phyloP scores from a whole-genome alignment of 1,284 basidiomycete species.

The Trichosporon asahii region DNA sequence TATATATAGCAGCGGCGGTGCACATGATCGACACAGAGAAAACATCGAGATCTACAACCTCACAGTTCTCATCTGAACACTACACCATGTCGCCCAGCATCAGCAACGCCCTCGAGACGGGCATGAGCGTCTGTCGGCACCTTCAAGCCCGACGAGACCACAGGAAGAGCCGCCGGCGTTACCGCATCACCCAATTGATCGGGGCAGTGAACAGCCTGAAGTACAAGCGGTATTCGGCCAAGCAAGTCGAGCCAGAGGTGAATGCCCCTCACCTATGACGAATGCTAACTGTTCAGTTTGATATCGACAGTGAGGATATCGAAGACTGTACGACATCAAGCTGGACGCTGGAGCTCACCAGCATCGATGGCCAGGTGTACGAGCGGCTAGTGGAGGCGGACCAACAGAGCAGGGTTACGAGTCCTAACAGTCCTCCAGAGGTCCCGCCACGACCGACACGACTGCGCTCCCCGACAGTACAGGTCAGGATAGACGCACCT shows the following conservation, averaged over 20 bases:
- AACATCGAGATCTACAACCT: too few species aligned
- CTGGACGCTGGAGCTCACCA: background rate
- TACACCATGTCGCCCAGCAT: background rate
- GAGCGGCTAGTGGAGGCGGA: background rate
- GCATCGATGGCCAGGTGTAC: background rate
- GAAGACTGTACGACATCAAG: background rate
- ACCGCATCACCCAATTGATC: background rate
- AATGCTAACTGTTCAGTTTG: background rate
- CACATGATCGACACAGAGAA: too few species aligned
- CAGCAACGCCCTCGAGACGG: background rate
- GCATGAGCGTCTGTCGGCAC: background rate
- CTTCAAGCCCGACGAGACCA: background rate
- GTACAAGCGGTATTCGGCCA: background rate
- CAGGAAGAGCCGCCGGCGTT: too few species aligned
- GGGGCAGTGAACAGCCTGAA: background rate
- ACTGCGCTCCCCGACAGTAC: background rate
- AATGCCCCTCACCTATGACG: too few species aligned
- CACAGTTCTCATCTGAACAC: background rate
- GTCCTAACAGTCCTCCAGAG: too few species aligned
- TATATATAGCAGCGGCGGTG: too few species aligned
- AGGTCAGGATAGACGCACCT: background rate
- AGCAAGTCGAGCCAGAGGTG: background rate
- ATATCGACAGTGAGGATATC: background rate
- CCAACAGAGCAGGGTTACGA: background rate
- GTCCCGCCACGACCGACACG: background rate